Evolutionary conservation across 164 flowering plant species (phyloP), one percentile per base, ranked within the genome.

Genomic region (Dillenia turbinata): DNA sequence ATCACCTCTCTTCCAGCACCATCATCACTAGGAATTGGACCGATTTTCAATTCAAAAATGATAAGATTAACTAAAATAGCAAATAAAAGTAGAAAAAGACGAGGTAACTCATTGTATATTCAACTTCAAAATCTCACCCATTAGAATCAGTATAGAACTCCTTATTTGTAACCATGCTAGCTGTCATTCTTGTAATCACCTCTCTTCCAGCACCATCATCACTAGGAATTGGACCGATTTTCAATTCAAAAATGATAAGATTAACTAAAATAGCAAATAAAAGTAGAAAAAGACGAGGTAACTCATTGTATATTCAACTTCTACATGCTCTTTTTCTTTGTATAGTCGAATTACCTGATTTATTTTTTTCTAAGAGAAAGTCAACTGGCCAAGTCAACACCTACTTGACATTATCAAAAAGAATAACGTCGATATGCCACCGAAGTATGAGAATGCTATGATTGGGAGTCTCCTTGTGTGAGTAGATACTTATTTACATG

Each of bases 91-190:
- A n/a, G n/a, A n/a, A n/a, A n/a, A n/a, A n/a, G n/a, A n/a, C n/a
- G n/a, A n/a, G n/a, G n/a, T n/a, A n/a, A n/a, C n/a, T n/a, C n/a
- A n/a, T n/a, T n/a, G n/a, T n/a, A n/a, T n/a, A n/a, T n/a, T n/a
- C n/a, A n/a, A n/a, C n/a, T n/a, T n/a, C n/a, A 58, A 88, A 92
- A 79, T 92, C 98, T 56, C 96, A 81, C 52, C 92, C 98, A 65
- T 86, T 92, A 22, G 96, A 87, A 71, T 92, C 98, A 47, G 98
- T 89, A 66, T 85, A 89, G 57, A 85, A 92, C 71, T 65, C 81
- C 74, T 81, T 82, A 49, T 89, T 51, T 44, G 96, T 83, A 52
- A 48, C 84, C 90, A 92, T 87, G 67, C 85, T 79, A 26, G 95
- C 73, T 33, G 86, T 79, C 75, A 92, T 52, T 59, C 75, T 66